These are phyloP conservation scores for Tulasnella sp. DNA, from an alignment of 768 basidiomycete species.

Conservation along the genomic window DNA sequence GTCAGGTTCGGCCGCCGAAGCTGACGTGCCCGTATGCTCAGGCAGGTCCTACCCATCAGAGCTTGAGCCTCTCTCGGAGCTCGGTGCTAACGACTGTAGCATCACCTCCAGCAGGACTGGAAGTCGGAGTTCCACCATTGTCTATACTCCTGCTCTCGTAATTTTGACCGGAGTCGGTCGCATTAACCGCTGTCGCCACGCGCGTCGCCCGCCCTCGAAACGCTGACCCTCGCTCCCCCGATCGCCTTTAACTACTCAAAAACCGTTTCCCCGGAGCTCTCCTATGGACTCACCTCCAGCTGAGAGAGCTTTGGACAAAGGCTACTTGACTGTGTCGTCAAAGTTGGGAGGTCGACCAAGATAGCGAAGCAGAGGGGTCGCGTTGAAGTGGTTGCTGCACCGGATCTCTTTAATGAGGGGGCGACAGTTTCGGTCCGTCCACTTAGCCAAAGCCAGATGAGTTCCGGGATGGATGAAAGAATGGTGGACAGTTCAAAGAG, in stretches of 20 bases:
- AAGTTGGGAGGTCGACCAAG: constrained; percentile 8
- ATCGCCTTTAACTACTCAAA: neutral
- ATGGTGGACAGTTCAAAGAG: neutral
- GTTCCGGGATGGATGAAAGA: neutral
- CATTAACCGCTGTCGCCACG: neutral
- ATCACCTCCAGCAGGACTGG: neutral
- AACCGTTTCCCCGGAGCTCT: neutral
- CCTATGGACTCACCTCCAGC: neutral
- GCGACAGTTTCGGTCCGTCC: neutral
- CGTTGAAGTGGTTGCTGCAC: neutral
- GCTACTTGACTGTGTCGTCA: neutral
- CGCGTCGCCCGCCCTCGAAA: neutral
- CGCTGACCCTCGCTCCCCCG: neutral
- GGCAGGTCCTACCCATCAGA: neutral
- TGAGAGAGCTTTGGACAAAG: neutral
- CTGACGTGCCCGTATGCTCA: neutral
- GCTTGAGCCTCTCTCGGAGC: neutral
- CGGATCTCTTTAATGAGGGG: neutral
- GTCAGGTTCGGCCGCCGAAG: neutral
- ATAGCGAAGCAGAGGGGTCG: neutral
- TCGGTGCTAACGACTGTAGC: neutral
- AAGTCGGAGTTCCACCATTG: neutral
- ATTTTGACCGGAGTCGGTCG: neutral
- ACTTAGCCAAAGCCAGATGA: neutral
- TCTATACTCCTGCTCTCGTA: neutral